Base-by-base conservation (phyloP, 306 rosid genomes). In the Cucumis cinereus region DNA sequence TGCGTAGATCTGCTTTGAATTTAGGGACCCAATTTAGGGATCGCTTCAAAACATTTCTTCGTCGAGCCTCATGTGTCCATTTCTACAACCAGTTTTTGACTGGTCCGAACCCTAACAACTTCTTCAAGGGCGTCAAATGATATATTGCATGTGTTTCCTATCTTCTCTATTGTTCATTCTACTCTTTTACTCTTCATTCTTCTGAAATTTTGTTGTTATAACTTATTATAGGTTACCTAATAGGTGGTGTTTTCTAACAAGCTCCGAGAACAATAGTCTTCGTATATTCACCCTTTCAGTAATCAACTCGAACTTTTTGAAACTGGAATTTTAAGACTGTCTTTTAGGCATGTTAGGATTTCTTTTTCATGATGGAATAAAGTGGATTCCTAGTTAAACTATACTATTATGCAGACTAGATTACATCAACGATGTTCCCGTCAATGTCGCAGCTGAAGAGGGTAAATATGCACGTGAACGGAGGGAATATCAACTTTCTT, bases 211-310 rank as follows among this genome's bases (percentile, higher is more conserved):
- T 43, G 20, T 49, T n/a, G n/a, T n/a, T n/a, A n/a, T n/a, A n/a
- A n/a, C n/a, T n/a, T n/a, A n/a, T n/a, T n/a, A n/a, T n/a, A 17
- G 56, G 97, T 91, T 96, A 38, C 97, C 97, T 12, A 96, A 93
- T 53, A 97, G 98, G 35, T 93, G 97, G 45, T 84, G 85, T 60
- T 94, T 91, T 64, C 94, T 94, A 40, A 86, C 98, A 54, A 79
- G 88, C 67, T 91, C 98, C 20, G 96, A 91, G 17, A 97, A 91
- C 77, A 90, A 87, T 76, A 78, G 89, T 76, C 93, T 94, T 72
- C 96, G 96, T 26, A 45, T 82, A 66, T 94, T 94, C 83, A 17
- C 82, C 14, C 73, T 84, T 41, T 9, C 8, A 40, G 40, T 14
- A 35, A 19, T 74, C n/a, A 36, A 6, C 54, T 7, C n/a, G 54